These are phyloP conservation scores for Penicillium verhagenii DNA, from an alignment of 495 filamentous ascomycete genomes.

Conservation along the genomic window DNA sequence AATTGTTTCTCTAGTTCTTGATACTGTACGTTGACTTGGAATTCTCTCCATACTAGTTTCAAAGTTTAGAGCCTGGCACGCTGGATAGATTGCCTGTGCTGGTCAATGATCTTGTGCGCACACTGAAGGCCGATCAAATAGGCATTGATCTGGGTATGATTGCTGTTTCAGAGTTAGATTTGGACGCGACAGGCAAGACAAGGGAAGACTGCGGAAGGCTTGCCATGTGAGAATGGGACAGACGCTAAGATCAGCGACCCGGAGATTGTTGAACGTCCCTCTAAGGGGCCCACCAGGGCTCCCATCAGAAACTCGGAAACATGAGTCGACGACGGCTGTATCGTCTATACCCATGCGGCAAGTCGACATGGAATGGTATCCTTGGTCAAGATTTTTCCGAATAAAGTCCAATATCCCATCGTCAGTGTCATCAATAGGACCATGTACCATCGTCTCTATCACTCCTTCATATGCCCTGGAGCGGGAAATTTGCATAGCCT, in stretches of 20 bases:
- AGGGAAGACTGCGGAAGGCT: neutral
- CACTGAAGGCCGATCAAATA: slow-evolving; percentile 3
- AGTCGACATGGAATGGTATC: neutral
- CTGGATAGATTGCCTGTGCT: neutral
- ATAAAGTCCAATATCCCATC: slow-evolving; percentile 2
- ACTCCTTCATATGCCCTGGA: neutral
- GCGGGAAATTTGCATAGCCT: slow-evolving; percentile 1
- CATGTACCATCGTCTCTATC: neutral
- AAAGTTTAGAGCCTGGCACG: neutral
- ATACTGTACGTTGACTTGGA: neutral
- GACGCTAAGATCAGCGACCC: slow-evolving; percentile 1
- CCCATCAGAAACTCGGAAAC: slow-evolving; percentile 1
- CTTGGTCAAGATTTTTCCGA: slow-evolving; percentile 4
- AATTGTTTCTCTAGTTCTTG: neutral
- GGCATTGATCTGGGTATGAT: slow-evolving; percentile 4
- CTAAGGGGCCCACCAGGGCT: too few species aligned
- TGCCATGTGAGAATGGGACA: slow-evolving; percentile 3
- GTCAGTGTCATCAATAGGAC: neutral
- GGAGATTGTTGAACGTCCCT: neutral
- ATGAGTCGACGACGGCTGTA: neutral
- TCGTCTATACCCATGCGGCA: slow-evolving; percentile 1
- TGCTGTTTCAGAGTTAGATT: slow-evolving; percentile 1
- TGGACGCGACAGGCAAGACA: neutral
- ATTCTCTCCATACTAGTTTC: neutral
- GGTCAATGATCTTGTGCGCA: neutral